Evolutionary conservation across 495 filamentous ascomycete species (phyloP).

Genomic region (Penicillium samsonianum): DNA sequence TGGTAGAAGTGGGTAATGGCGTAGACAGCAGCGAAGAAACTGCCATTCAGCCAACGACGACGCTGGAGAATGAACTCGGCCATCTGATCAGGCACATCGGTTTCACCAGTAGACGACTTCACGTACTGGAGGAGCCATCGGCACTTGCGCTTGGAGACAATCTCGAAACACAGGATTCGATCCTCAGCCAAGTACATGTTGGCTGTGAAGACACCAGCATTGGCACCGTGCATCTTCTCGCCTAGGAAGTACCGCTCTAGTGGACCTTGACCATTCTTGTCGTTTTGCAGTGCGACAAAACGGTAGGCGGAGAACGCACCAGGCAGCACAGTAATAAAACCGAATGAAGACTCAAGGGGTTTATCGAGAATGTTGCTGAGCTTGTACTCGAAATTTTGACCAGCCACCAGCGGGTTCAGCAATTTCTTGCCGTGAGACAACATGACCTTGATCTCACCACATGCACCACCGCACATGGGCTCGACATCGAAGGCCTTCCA

Average conservation of each 20-base stretch:
- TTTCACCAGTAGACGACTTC: conserved; percentile 94
- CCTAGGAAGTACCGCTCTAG: conserved; percentile 97
- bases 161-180: conserved; percentile 98
- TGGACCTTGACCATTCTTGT: conserved; percentile 88
- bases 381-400: conserved; percentile 99
- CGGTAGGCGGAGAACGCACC: conserved; percentile 98
- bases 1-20: conserved; percentile 92
- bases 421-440: conserved; percentile 88
- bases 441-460: conserved; percentile 99
- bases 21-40: conserved; percentile 98
- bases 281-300: conserved; percentile 92
- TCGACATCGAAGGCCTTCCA: conserved; percentile 99
- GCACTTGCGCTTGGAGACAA: conserved; percentile 95
- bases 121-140: conserved; percentile 98
- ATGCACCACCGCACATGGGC: conserved; percentile 95
- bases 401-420: conserved; percentile 90
- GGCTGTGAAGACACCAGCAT: conserved; percentile 96
- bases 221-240: conserved; percentile 94
- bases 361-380: conserved; percentile 99
- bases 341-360: conserved; percentile 94
- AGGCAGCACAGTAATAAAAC: conserved; percentile 95
- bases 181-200: conserved; percentile 99
- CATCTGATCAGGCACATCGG: conserved; percentile 95
- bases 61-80: conserved; percentile 95
- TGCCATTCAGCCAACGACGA: conserved; percentile 96